phyloP scores from a whole-genome alignment of 108 stramenopile species.

The Pseudonitzschia pungens region DNA sequence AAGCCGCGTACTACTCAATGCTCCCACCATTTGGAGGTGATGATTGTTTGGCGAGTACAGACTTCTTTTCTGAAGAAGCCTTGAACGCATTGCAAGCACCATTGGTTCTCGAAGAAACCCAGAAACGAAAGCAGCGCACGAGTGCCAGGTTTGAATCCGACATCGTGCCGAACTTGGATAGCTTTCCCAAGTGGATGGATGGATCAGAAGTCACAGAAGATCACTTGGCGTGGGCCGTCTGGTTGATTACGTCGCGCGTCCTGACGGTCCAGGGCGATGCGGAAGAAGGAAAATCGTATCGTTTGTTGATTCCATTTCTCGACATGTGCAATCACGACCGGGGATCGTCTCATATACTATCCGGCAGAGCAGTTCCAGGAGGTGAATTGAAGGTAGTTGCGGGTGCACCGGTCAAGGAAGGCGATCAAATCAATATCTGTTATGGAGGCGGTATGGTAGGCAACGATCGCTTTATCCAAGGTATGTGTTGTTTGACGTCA shows the following conservation, averaged over 20 bases:
- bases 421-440: conserved; percentile 70
- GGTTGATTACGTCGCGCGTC: conserved; percentile 71
- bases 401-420: conserved; percentile 59
- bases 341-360: conserved; percentile 61
- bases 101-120: conserved; percentile 58
- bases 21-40: conserved; percentile 52
- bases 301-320: conserved; percentile 71
- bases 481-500: conserved; percentile 18
- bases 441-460: conserved; percentile 75
- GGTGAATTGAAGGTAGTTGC: conserved; percentile 72
- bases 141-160: conserved; percentile 55
- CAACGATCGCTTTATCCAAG: conserved; percentile 72
- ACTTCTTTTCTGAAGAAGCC: conserved; percentile 64
- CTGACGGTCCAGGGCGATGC: conserved; percentile 66
- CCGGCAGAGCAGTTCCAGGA: conserved; percentile 68
- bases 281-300: conserved; percentile 47
- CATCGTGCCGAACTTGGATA: conserved; percentile 35
- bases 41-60: conserved; percentile 69
- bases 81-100: conserved; percentile 67
- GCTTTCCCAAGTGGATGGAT: conserved; percentile 54
- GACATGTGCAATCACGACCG: conserved; percentile 88
- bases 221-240: conserved; percentile 68
- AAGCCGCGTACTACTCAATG: conserved; percentile 58
- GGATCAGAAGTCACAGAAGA: conserved; percentile 42
- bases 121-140: conserved; percentile 39